phyloP scores from a whole-genome alignment of 1,284 basidiomycete genomes.

The Naganishia cerealis region DNA sequence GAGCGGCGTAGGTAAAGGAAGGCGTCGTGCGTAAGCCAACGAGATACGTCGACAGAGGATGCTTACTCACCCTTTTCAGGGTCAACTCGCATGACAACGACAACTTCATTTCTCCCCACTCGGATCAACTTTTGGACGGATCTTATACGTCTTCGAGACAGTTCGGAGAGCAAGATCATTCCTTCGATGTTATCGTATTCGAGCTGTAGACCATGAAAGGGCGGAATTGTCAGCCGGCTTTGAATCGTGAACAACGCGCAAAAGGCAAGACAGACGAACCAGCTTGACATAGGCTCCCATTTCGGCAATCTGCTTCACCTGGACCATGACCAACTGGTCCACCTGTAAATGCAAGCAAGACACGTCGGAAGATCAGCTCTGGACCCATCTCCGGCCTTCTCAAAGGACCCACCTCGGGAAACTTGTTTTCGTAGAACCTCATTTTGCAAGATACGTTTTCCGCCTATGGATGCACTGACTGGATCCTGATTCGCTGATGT shows the following conservation, averaged over 20 bases:
- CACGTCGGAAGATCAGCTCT: background rate
- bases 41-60: background rate
- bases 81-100: constrained; percentile 96
- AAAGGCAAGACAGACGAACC: constrained; percentile 59
- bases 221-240: background rate
- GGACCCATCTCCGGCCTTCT: background rate
- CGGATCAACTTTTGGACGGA: constrained; percentile 98
- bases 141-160: constrained; percentile 92
- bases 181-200: constrained; percentile 99
- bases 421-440: constrained; percentile 57
- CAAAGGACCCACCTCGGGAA: constrained; percentile 53
- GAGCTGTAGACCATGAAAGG: constrained; percentile 61
- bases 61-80: constrained; percentile 88
- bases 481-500: background rate
- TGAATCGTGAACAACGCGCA: background rate
- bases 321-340: constrained; percentile 98
- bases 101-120: constrained; percentile 96
- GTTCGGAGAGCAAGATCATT: constrained; percentile 97
- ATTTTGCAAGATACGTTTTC: constrained; percentile 29
- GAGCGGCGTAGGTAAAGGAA: background rate
- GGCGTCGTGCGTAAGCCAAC: background rate
- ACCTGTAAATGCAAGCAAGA: constrained; percentile 58
- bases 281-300: constrained; percentile 99
- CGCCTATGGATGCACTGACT: background rate
- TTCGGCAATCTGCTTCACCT: constrained; percentile 97